Evolutionary conservation across 2,329 filamentous ascomycete genomes (phyloP).

Genomic region (Calonectria naviculata): DNA sequence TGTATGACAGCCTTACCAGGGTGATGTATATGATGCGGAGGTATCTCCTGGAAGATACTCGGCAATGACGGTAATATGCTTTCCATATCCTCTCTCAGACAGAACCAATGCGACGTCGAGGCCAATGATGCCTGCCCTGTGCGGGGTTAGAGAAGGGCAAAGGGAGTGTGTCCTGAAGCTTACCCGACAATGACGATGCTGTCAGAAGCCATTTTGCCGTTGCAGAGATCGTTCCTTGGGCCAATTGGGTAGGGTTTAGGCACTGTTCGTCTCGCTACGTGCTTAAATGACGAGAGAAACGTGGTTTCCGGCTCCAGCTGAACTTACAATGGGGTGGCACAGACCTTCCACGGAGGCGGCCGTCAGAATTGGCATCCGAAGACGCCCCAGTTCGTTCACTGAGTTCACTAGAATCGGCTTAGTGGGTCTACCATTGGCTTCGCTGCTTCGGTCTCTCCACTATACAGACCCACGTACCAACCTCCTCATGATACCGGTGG

Average conservation of each 20-base stretch:
- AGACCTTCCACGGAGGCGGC: not conserved
- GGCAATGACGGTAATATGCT: constrained; percentile 49
- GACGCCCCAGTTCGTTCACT: not conserved
- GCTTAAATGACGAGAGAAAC: not conserved
- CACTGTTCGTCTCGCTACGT: not conserved
- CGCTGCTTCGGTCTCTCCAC: not conserved
- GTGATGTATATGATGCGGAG: constrained; percentile 51
- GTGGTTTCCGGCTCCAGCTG: no score
- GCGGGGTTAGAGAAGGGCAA: not conserved
- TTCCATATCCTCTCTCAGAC: constrained; percentile 46
- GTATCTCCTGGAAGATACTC: constrained; percentile 55
- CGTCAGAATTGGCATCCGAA: constrained; percentile 1
- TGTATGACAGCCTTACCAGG: constrained; percentile 45
- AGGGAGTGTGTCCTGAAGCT: not conserved
- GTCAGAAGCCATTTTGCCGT: not conserved
- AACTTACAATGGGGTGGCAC: not conserved
- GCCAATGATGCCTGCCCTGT: constrained; percentile 52
- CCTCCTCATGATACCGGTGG: not conserved
- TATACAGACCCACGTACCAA: not conserved
- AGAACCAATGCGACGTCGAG: constrained; percentile 52
- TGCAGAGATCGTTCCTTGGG: not conserved
- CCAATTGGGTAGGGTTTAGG: not conserved
- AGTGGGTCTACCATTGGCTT: not conserved
- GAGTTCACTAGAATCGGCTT: not conserved
- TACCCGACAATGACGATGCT: constrained; percentile 15